These are phyloP conservation scores for Aspergillus carlsbadensis DNA, from an alignment of 495 filamentous ascomycete species.

Conservation along the genomic window DNA sequence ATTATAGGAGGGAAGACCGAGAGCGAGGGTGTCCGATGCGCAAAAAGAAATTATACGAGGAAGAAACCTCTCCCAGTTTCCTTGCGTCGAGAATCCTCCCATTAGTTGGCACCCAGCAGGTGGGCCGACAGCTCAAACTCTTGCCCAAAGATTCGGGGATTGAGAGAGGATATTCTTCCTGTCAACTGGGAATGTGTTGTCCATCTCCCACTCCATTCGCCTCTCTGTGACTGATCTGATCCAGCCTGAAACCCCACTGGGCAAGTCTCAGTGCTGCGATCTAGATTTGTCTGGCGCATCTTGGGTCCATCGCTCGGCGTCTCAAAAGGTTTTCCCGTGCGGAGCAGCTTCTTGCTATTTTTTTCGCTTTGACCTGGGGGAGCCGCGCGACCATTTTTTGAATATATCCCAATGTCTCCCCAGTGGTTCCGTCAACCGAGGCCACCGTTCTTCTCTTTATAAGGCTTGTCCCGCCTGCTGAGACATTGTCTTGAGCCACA, in stretches of 20 bases:
- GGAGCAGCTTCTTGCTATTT: neutral
- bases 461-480: neutral
- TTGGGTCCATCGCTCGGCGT: slow-evolving; percentile 11
- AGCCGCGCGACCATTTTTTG: neutral
- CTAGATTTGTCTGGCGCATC: slow-evolving; percentile 11
- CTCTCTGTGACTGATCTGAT: neutral
- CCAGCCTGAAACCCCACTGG: neutral
- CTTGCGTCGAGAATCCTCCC: neutral
- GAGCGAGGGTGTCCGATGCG: no score
- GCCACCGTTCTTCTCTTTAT: neutral
- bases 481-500: neutral
- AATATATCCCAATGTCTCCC: neutral
- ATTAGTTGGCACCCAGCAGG: neutral
- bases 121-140: no score
- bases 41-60: neutral
- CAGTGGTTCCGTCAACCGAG: neutral
- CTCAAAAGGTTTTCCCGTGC: neutral
- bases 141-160: no score
- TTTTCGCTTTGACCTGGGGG: neutral
- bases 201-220: no score
- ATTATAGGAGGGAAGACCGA: neutral
- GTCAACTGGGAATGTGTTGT: no score
- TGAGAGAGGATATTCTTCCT: no score
- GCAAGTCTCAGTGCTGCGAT: slow-evolving; percentile 1
- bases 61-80: neutral